Evolutionary conservation across 768 basidiomycete species (phyloP), one percentile per base, ranked within the genome.

Genomic region (Hygrophorus russula): DNA sequence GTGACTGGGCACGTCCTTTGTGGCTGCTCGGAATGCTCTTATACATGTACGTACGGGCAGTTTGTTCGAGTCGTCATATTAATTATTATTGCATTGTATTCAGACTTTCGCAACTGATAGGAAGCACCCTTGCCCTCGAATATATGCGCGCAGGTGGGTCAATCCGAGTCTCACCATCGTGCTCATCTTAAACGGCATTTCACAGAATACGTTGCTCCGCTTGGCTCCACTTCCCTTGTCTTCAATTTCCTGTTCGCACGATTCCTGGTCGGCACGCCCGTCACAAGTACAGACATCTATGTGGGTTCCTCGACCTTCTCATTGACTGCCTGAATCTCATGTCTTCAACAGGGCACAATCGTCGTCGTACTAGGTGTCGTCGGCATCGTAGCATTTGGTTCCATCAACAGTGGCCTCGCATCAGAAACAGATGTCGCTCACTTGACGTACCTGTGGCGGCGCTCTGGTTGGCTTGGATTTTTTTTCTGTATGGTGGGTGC

Each of bases 211-310:
- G 93, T 98, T 44, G 94, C 94, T 1, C 93, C 93, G 2, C 73
- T 98, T 3, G 93, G 94, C 11, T 90, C 89, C 0, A 85, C 90
- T 9, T 87, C 90, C 10, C 77, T 98, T 49, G 79, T 98, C 44
- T 97, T 98, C 69, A 98, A 98, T 60, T 93, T 96, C 58, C 69
- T 96, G 30, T 94, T 96, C 59, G 94, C 94, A 30, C 78, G 84
- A 52, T 84, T 90, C 56, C 72, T 90, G 46, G 82, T 89, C 5
- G 87, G 86, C 30, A 87, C 83, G 4, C 85, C 88, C 1, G 85
- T 93, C 31, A 89, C 85, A 34, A 75, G 65, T 45, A 82, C 74
- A 29, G 90, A 93, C 57, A 85, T 92, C 29, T 82, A 85, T 55
- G 86, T 84, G 53, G 48, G 79, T 40, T 19, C 29, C 24, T 10